These are phyloP conservation scores for Talaromyces rugulosus DNA, from an alignment of 2,329 filamentous ascomycete species.

Conservation along the genomic window DNA sequence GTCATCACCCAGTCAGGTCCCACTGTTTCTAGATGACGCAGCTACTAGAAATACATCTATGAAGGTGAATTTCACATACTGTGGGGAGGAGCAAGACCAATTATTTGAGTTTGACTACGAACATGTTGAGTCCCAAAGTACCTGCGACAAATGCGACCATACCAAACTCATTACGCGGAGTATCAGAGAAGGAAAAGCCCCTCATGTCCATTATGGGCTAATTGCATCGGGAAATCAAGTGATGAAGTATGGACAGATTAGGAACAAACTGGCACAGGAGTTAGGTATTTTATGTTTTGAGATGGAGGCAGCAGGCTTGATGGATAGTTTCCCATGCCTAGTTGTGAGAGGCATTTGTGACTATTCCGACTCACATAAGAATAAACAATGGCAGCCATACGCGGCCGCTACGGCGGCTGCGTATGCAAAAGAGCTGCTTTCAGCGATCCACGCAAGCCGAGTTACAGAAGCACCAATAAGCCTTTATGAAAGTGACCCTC, in stretches of 20 bases:
- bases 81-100: neutral
- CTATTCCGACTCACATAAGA: slow-evolving; percentile 15
- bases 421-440: slow-evolving; percentile 17
- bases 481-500: neutral
- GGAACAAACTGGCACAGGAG: slow-evolving; percentile 6
- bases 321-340: slow-evolving; percentile 13
- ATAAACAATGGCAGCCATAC: slow-evolving; percentile 12
- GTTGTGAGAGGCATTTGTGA: slow-evolving; percentile 16
- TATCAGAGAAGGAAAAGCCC: neutral
- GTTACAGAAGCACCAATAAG: neutral
- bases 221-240: slow-evolving; percentile 2
- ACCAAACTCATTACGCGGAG: neutral
- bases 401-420: slow-evolving; percentile 16
- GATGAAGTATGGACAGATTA: neutral
- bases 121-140: neutral
- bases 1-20: neutral
- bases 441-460: neutral
- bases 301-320: slow-evolving; percentile 6
- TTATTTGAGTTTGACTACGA: neutral
- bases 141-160: neutral
- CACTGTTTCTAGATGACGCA: neutral
- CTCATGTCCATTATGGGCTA: slow-evolving; percentile 2
- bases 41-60: neutral
- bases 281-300: slow-evolving; percentile 10
- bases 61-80: neutral